Percentiles rank a stretch among this genome's conserved stretches.
phyloP scores from a whole-genome alignment of 768 basidiomycete species.

The Mycena kentingensis region DNA sequence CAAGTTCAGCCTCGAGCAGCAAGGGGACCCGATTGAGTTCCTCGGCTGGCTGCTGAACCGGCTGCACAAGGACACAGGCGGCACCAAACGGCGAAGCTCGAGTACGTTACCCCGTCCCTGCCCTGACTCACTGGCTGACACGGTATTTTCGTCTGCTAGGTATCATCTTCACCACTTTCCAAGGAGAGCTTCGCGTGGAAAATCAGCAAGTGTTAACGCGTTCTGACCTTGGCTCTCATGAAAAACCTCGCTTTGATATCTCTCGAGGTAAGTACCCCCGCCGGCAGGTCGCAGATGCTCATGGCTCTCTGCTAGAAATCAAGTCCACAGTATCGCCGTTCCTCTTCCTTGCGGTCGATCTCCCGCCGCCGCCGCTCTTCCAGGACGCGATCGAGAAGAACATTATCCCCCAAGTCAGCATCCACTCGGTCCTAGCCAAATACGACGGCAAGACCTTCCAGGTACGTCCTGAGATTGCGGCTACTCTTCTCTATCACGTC shows the following conservation, averaged over 20 bases:
- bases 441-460: slow-evolving; percentile 92
- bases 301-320: slow-evolving; percentile 59
- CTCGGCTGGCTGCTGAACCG: slow-evolving; percentile 93
- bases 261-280: slow-evolving; percentile 69
- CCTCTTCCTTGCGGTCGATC: slow-evolving; percentile 92
- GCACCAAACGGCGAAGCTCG: slow-evolving; percentile 88
- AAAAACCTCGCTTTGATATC: slow-evolving; percentile 91
- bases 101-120: slow-evolving; percentile 60
- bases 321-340: slow-evolving; percentile 87
- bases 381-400: slow-evolving; percentile 97
- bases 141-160: slow-evolving; percentile 50
- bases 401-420: slow-evolving; percentile 96
- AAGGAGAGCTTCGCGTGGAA: slow-evolving; percentile 90
- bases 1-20: slow-evolving; percentile 90
- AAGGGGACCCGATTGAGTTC: slow-evolving; percentile 97
- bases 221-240: slow-evolving; percentile 69
- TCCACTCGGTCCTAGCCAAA: slow-evolving; percentile 87
- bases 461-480: too few relatives aligned
- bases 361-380: slow-evolving; percentile 96
- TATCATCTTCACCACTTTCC: slow-evolving; percentile 90
- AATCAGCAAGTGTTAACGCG: slow-evolving; percentile 91
- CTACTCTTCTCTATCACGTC: too few relatives aligned
- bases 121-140: slow-evolving; percentile 19
- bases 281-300: slow-evolving; percentile 9
- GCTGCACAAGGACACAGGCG: slow-evolving; percentile 90